Evolutionary conservation across 73 alveolate species (phyloP), one percentile per base, ranked within the genome.

Genomic region (Paramecium biaurelia): DNA sequence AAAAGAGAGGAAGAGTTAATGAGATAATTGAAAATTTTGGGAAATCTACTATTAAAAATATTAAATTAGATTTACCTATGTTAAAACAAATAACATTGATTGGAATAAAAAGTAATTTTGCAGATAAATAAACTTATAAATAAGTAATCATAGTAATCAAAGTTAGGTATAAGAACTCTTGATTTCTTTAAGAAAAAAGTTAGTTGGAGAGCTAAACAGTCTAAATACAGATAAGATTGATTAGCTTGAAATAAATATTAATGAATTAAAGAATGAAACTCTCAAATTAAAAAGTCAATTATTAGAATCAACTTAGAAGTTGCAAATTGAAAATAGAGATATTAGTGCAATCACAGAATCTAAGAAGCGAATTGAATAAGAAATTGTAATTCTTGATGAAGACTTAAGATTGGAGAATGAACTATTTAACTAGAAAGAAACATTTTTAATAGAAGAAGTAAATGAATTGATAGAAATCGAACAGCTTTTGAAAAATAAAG

Each of bases 1-100:
- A 72, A 38, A 72, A 72, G 9, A 72, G 58, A 38, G 86, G 86
- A 2, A 72, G n/a, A 26, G 86, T 72, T 34, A 72, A 23, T 72
- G 38, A 34, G 12, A 72, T 35, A 28, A n/a, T 72, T 10, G 86
- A 72, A 4, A 2, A 72, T 12, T 72, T 72, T 20, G 35, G 32
- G 8, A 72, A 72, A 72, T 34, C 56, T n/a, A 34, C 38, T 0
- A 30, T 72, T 12, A 30, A 34, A 26, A 12, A 32, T 32, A 24
- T 63, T 2, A 72, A 72, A 18, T 20, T 35, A 12, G 86, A 72
- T 72, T 28, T 72, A 28, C 58, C 56, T 4, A 72, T 72, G 86
- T 3, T 72, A 72, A 30, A 72, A 72, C 38, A 32, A 72, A 18
- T 72, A 28, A 20, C n/a, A 8, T 21, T 9, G 2, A 72, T 72